Percentiles rank a stretch among this genome's conserved stretches.
Conservation (phyloP, 2,329 filamentous ascomycete genomes). For the Pseudogymnoascus sp. region DNA sequence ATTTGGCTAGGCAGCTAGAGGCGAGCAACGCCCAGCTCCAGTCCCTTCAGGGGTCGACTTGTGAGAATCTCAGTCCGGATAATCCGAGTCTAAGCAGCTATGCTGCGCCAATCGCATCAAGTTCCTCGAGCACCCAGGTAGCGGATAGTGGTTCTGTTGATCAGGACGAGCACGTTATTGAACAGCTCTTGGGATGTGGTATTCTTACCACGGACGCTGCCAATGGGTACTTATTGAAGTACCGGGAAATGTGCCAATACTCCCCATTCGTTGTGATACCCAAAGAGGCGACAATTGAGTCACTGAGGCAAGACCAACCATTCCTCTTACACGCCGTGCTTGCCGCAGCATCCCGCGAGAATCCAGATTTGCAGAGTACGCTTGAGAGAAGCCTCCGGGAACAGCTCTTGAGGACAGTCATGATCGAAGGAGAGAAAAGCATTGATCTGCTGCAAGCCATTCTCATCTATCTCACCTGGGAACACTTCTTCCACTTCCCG, state of each 20-base stretch:
- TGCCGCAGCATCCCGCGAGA: conserved; percentile 12
- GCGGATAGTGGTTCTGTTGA: background rate
- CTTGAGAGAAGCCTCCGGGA: background rate
- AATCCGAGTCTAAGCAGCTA: background rate
- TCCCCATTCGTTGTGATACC: conserved; percentile 21
- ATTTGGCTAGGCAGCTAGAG: background rate
- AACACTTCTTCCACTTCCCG: conserved; percentile 15
- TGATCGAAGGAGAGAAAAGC: conserved; percentile 21
- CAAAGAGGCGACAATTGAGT: conserved; percentile 2
- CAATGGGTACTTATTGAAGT: background rate
- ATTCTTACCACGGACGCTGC: background rate
- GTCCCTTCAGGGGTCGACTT: background rate
- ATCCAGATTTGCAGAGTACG: background rate
- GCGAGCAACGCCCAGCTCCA: background rate
- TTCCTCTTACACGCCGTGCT: conserved; percentile 19
- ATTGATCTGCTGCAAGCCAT: conserved; percentile 25
- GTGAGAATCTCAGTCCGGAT: background rate
- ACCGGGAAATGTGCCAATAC: conserved; percentile 13
- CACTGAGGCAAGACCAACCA: conserved; percentile 15
- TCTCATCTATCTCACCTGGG: conserved; percentile 25
- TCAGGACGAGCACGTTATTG: background rate
- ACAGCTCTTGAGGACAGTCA: conserved; percentile 9
- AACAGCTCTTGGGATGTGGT: background rate
- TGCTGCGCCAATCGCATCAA: background rate
- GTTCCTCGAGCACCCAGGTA: background rate